These are phyloP conservation scores for Ustilago shanxiensis DNA, from an alignment of 1,284 basidiomycete species.

Conservation along the genomic window DNA sequence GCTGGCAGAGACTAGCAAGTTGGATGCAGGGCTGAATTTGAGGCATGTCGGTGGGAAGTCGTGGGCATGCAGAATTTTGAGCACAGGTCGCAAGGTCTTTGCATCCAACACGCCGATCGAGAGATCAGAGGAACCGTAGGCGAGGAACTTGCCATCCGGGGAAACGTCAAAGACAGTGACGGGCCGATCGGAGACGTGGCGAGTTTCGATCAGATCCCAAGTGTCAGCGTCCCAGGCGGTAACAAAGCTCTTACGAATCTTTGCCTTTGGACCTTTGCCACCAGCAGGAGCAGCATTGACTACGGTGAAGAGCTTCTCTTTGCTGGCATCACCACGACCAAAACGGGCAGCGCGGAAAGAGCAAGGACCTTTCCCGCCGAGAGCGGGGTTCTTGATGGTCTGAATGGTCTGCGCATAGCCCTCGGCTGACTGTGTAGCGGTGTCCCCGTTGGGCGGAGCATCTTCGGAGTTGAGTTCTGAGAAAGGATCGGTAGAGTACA, in stretches of 20 bases:
- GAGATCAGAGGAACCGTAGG: constrained; percentile 88
- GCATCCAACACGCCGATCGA: constrained; percentile 88
- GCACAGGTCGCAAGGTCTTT: constrained; percentile 80
- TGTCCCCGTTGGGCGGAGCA: constrained; percentile 15
- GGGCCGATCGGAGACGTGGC: constrained; percentile 64
- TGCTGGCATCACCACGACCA: constrained; percentile 45
- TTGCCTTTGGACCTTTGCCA: constrained; percentile 51
- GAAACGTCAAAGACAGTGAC: constrained; percentile 63
- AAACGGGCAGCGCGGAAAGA: constrained; percentile 61
- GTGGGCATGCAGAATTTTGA: constrained; percentile 91
- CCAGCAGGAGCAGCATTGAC: constrained; percentile 57
- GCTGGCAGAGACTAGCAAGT: constrained; percentile 88
- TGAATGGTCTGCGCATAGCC: constrained; percentile 53
- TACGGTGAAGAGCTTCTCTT: constrained; percentile 60
- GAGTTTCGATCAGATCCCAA: constrained; percentile 60
- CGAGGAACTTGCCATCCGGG: constrained; percentile 82
- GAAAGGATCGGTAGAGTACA: constrained; percentile 57
- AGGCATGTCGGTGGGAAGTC: constrained; percentile 93
- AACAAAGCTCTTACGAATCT: constrained; percentile 65
- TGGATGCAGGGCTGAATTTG: constrained; percentile 85
- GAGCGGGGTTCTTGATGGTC: constrained; percentile 64
- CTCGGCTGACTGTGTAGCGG: constrained; percentile 11
- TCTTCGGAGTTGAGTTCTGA: constrained; percentile 23
- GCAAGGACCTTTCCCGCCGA: constrained; percentile 60
- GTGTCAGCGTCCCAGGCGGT: constrained; percentile 65